Evolutionary conservation across 306 rosid genomes (phyloP), one percentile per base, ranked within the genome.

Genomic region (Rubus idaeus): DNA sequence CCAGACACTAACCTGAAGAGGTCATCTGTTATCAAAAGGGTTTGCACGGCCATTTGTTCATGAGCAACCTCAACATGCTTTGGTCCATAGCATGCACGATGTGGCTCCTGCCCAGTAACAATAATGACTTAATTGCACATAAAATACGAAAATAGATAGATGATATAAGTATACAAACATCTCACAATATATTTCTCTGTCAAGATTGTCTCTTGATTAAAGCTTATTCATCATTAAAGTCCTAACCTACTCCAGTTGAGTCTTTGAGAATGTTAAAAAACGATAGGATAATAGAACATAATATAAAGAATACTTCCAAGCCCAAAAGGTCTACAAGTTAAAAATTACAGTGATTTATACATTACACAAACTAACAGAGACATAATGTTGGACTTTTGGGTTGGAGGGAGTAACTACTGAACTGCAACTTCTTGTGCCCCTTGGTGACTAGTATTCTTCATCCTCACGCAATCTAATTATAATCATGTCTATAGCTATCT

Each of bases 11-110:
- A 92, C 99, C 99, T 92, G 90, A 95, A 95, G 68, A 95, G 97
- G 5, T 87, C 92, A 71, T 95, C 99, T 2, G 97, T 87, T 71
- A 95, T 86, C 70, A 95, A 91, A 74, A 95, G 91, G 20, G 92
- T 87, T 80, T 95, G 97, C 65, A 95, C 84, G 78, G 99, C 97
- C 87, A 95, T 79, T 75, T 93, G 91, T 79, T 95, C 99, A 79
- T 89, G 90, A 79, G 99, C 99, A 79, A 95, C 93, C 85, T 95
- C 99, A 62, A 95, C 93, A 76, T 95, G 99, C 86, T 92, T 95
- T 17, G 86, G 83, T 81, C 99, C 99, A 86, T 92, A 95, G 81
- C 97, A 95, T 53, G 97, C 97, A 73, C 97, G 97, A 66, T 83
- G 66, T 58, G 96, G 77, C 78, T 95, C 97, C 99, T 95, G 91